Evolutionary conservation across 2,329 filamentous ascomycete genomes (phyloP).

Genomic region (Hansfordia pulvinata): DNA sequence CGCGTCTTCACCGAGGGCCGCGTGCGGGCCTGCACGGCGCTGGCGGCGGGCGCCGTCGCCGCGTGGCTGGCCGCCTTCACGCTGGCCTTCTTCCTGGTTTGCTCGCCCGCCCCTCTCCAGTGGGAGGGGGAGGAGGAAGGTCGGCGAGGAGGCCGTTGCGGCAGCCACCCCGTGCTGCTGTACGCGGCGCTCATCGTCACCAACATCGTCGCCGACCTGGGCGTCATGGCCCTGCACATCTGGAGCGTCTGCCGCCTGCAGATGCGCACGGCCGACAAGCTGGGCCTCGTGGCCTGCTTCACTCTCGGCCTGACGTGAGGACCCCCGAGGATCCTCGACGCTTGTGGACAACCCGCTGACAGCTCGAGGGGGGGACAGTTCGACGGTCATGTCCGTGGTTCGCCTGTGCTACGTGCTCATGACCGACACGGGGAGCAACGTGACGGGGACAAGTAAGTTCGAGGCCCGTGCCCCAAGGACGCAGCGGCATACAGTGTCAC

Average conservation of each 20-base stretch:
- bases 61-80: slow-evolving; percentile 8
- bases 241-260: slow-evolving; percentile 20
- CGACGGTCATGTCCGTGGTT: too few relatives aligned
- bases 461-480: too few relatives aligned
- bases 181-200: slow-evolving; percentile 11
- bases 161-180: slow-evolving; percentile 2
- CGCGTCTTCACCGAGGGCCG: slow-evolving; percentile 7
- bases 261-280: slow-evolving; percentile 12
- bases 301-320: slow-evolving; percentile 9
- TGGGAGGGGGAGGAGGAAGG: too few relatives aligned
- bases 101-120: slow-evolving; percentile 8
- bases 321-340: too few relatives aligned
- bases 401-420: too few relatives aligned
- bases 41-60: slow-evolving; percentile 5
- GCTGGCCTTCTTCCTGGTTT: slow-evolving; percentile 10
- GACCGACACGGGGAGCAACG: too few relatives aligned
- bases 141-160: too few relatives aligned
- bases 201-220: slow-evolving; percentile 21
- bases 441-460: too few relatives aligned
- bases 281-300: slow-evolving; percentile 11
- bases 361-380: too few relatives aligned
- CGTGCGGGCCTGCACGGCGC: slow-evolving; percentile 4
- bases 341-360: too few relatives aligned
- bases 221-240: slow-evolving; percentile 21
- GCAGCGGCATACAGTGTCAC: too few relatives aligned